Conservation (phyloP, 371 early-diverging fungal genomes). For the Dentiscutata heterogama region DNA sequence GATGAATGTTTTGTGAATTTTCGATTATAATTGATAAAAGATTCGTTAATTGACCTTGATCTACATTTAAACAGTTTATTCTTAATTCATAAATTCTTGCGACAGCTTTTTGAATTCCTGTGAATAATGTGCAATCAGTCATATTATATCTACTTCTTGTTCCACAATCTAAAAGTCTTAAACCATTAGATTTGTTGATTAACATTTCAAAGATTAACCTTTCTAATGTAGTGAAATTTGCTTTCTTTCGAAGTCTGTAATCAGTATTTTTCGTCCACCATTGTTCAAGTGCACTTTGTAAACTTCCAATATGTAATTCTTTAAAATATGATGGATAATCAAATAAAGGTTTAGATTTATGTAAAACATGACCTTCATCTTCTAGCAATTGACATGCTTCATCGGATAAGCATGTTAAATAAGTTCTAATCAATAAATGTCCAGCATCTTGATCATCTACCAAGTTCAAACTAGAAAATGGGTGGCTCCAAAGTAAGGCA, state of each 20-base stretch:
- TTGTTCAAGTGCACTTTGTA: not conserved
- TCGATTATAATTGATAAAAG: not conserved
- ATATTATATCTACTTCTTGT: not conserved
- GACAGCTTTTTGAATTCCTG: not conserved
- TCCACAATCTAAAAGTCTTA: constrained; percentile 9
- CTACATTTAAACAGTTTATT: not conserved
- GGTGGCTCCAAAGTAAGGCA: constrained; percentile 13
- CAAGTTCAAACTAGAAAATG: not conserved
- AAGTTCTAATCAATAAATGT: not conserved
- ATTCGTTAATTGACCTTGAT: constrained; percentile 3
- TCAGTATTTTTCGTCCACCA: constrained; percentile 7
- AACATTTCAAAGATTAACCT: constrained; percentile 1
- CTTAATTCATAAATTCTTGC: not conserved
- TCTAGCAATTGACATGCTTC: not conserved
- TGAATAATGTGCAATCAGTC: not conserved
- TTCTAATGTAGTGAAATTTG: not conserved
- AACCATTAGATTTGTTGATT: constrained; percentile 19
- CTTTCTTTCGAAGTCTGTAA: constrained; percentile 11
- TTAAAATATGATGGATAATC: constrained; percentile 28
- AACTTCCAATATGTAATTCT: constrained; percentile 6
- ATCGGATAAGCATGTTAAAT: constrained; percentile 12
- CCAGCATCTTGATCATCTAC: not conserved
- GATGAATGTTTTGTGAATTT: constrained; percentile 6
- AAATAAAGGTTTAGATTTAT: not conserved
- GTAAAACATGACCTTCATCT: not conserved